Evolutionary conservation across 2,329 filamentous ascomycete genomes (phyloP).

Genomic region (Aphanoascus verrucosus): DNA sequence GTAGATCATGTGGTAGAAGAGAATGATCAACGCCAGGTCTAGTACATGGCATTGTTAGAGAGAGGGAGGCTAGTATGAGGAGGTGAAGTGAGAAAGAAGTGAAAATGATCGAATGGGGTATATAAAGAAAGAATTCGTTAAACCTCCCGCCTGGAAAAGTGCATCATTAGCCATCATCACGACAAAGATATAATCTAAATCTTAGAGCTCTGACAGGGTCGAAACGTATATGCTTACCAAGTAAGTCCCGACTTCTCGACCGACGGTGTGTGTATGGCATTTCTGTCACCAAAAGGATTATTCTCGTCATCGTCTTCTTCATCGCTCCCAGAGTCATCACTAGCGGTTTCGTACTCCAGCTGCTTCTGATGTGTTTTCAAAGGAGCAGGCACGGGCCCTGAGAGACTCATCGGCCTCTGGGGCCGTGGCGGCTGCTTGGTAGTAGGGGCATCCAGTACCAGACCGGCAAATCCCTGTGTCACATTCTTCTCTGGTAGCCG

Average conservation of each 20-base stretch:
- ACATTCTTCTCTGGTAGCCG: slow-evolving; percentile 21
- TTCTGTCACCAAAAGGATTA: slow-evolving; percentile 75
- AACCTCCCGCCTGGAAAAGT: background rate
- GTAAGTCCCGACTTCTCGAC: slow-evolving; percentile 26
- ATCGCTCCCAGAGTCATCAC: slow-evolving; percentile 42
- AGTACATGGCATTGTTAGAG: background rate
- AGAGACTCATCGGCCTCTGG: background rate
- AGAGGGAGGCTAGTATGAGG: background rate
- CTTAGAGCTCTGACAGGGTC: background rate
- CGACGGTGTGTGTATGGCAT: slow-evolving; percentile 42
- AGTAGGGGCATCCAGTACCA: slow-evolving; percentile 25
- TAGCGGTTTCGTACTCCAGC: slow-evolving; percentile 42
- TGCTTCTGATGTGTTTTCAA: slow-evolving; percentile 32
- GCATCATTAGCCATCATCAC: background rate
- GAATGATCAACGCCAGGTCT: background rate
- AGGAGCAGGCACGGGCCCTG: slow-evolving; percentile 40
- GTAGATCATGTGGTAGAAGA: background rate
- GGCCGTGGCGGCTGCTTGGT: slow-evolving; percentile 35
- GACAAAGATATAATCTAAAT: background rate
- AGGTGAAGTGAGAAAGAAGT: background rate
- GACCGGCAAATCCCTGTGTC: slow-evolving; percentile 26
- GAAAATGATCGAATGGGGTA: background rate
- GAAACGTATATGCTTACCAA: slow-evolving; percentile 23
- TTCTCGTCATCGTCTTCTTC: slow-evolving; percentile 66
- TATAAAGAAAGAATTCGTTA: background rate